Conservation (phyloP, 2,329 filamentous ascomycete species). For the Talaromyces sp. region DNA sequence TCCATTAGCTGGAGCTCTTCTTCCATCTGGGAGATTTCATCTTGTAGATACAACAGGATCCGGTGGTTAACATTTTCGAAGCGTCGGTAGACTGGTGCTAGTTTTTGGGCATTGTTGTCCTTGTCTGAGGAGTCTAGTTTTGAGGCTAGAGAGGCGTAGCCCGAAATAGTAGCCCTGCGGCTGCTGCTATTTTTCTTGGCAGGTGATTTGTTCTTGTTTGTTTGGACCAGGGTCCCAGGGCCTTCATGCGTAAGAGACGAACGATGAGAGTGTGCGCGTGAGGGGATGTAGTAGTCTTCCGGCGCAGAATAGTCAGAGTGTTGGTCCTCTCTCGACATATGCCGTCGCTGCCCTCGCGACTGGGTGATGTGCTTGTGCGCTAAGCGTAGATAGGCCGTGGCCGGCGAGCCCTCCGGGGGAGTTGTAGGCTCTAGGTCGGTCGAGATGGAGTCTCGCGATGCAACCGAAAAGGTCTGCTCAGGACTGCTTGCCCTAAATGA, state of each 20-base stretch:
- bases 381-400: slow-evolving; percentile 21
- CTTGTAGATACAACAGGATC: slow-evolving; percentile 74
- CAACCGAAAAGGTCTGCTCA: slow-evolving; percentile 26
- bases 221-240: slow-evolving; percentile 1
- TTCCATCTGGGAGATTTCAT: slow-evolving; percentile 76
- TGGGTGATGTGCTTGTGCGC: slow-evolving; percentile 17
- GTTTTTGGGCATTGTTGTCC: slow-evolving; percentile 14
- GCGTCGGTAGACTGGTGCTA: slow-evolving; percentile 67
- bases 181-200: not conserved
- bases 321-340: slow-evolving; percentile 15
- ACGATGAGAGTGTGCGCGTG: slow-evolving; percentile 13
- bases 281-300: slow-evolving; percentile 26
- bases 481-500: slow-evolving; percentile 26
- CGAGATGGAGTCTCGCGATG: slow-evolving; percentile 21
- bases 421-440: slow-evolving; percentile 23
- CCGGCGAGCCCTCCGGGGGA: slow-evolving; percentile 21
- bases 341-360: slow-evolving; percentile 16
- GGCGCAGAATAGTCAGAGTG: slow-evolving; percentile 27
- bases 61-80: slow-evolving; percentile 81
- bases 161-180: slow-evolving; percentile 13
- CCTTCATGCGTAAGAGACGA: not conserved
- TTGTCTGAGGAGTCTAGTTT: slow-evolving; percentile 24
- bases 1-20: slow-evolving; percentile 69
- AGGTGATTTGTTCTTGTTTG: not conserved
- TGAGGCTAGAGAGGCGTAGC: slow-evolving; percentile 31